Percentiles rank a stretch among this genome's conserved stretches.
Evolutionary conservation across 78 protist species (phyloP).

Genomic region (Blattamonas nauphoetae): DNA sequence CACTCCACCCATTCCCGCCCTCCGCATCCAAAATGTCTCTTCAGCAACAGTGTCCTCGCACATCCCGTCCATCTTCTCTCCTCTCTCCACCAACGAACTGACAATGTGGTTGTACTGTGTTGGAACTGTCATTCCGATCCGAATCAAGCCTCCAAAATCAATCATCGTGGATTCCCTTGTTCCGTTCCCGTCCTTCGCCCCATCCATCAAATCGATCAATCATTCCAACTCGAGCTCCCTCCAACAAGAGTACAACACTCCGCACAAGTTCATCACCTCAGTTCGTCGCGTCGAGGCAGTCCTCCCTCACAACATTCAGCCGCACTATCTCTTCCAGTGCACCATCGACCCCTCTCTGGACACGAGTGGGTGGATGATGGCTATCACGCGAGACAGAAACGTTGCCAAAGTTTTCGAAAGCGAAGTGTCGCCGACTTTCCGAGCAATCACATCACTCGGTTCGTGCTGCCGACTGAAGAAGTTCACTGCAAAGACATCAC

Average conservation of each 20-base stretch:
- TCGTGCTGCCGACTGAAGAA: background rate
- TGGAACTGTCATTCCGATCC: background rate
- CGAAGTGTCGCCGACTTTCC: background rate
- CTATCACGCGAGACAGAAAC: background rate
- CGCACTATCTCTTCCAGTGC: background rate
- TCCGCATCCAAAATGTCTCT: background rate
- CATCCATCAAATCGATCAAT: background rate
- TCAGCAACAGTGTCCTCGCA: background rate
- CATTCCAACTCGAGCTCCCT: background rate
- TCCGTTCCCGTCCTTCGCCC: background rate
- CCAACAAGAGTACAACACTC: background rate
- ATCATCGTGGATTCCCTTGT: background rate
- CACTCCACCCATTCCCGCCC: background rate
- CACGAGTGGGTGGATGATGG: background rate
- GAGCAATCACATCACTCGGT: background rate
- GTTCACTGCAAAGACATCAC: background rate
- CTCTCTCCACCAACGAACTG: background rate
- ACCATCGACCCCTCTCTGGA: background rate
- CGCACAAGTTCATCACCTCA: background rate
- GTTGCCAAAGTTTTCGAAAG: background rate
- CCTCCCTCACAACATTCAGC: background rate
- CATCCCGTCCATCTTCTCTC: background rate
- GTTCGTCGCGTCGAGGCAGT: background rate
- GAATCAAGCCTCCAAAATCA: background rate
- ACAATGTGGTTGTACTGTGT: background rate